Evolutionary conservation across 2,329 filamentous ascomycete genomes (phyloP).

Genomic region (Magnaporthiopsis rhizophila): DNA sequence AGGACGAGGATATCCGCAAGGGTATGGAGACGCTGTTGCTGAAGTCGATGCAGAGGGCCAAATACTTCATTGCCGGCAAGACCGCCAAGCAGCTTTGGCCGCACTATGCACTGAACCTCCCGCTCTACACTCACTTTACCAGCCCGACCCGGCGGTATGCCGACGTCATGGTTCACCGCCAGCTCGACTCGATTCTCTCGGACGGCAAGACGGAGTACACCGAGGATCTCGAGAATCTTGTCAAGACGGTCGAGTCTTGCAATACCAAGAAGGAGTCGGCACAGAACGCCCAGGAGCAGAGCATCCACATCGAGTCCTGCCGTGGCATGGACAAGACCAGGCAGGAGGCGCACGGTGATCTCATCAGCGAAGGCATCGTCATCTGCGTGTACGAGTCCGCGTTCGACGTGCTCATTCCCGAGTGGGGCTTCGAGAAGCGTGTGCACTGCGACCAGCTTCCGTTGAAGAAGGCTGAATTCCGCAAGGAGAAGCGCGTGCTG

Average conservation of each 20-base stretch:
- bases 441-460: conserved; percentile 98
- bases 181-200: conserved; percentile 80
- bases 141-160: conserved; percentile 91
- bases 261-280: conserved; percentile 99
- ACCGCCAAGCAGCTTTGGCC: conserved; percentile 68
- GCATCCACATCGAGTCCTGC: conserved; percentile 96
- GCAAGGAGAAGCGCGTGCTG: conserved; percentile 88
- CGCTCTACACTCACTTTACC: conserved; percentile 95
- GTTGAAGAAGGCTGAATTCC: conserved; percentile 97
- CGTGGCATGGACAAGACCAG: conserved; percentile 90
- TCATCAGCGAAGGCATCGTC: conserved; percentile 93
- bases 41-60: conserved; percentile 93
- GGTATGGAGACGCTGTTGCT: conserved; percentile 94
- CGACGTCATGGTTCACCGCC: conserved; percentile 90
- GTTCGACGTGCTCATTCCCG: conserved; percentile 94
- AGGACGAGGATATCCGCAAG: conserved; percentile 83
- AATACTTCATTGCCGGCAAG: conserved; percentile 85
- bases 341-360: conserved; percentile 77
- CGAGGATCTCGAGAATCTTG: conserved; percentile 80
- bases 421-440: conserved; percentile 98
- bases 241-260: conserved; percentile 89
- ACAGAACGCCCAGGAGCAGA: conserved; percentile 95
- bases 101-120: conserved; percentile 88
- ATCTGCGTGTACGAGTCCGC: conserved; percentile 97
- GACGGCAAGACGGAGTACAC: conserved; percentile 75